Evolutionary conservation across 371 early-diverging fungal genomes (phyloP).

Genomic region (Mortierella sp.): DNA sequence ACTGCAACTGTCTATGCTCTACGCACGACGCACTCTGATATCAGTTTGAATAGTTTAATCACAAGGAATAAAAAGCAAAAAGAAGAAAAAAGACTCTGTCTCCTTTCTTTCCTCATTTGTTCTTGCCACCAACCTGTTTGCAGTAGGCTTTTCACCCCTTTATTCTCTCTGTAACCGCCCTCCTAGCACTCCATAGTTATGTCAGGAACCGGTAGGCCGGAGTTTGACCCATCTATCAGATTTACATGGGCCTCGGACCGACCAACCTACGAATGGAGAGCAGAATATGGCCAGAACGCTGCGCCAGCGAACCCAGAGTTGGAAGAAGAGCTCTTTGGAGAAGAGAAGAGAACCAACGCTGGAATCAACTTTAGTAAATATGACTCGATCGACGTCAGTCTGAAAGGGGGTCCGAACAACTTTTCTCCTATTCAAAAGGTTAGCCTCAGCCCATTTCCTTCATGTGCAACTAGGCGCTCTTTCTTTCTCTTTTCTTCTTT

Average conservation of each 20-base stretch:
- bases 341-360: constrained; percentile 14
- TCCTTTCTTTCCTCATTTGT: neutral
- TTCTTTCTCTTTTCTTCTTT: neutral
- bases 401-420: constrained; percentile 27
- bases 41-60: neutral
- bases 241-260: constrained; percentile 33
- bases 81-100: neutral
- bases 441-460: too few species aligned
- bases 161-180: too few species aligned
- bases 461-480: too few species aligned
- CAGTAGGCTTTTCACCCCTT: too few species aligned
- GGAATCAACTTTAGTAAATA: constrained; percentile 23
- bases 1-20: constrained; percentile 77
- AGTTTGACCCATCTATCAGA: too few species aligned
- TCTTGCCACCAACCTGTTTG: too few species aligned
- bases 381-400: constrained; percentile 16
- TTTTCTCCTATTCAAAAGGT: constrained; percentile 19
- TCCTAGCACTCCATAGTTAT: too few species aligned
- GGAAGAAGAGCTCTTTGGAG: constrained; percentile 22
- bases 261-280: constrained; percentile 33
- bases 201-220: too few species aligned
- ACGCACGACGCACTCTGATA: constrained; percentile 45
- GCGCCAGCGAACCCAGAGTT: constrained; percentile 25
- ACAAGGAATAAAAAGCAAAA: neutral
- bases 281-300: constrained; percentile 17